Evolutionary conservation across 176 grass and related monocot species (phyloP).

Genomic region (Cenchrus purpureus): DNA sequence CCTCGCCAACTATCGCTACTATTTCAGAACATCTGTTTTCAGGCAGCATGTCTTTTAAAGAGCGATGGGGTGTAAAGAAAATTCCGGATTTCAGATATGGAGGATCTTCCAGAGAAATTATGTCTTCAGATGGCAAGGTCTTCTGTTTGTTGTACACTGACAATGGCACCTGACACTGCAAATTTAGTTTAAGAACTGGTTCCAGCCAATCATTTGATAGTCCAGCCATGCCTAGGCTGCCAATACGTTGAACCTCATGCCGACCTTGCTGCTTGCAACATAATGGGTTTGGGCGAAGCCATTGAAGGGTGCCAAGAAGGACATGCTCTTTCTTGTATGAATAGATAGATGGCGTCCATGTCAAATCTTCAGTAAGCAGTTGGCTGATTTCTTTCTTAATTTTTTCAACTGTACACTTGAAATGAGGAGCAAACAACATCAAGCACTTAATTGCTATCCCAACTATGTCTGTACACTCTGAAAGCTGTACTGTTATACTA

Average conservation of each 20-base stretch:
- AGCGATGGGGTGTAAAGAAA: not conserved
- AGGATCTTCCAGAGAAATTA: not conserved
- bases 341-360: not conserved
- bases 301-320: not conserved
- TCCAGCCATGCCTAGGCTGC: too few species aligned
- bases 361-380: not conserved
- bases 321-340: too few species aligned
- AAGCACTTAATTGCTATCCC: not conserved
- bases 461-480: conserved; percentile 13
- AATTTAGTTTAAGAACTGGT: not conserved
- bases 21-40: not conserved
- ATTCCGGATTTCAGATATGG: not conserved
- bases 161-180: not conserved
- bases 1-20: not conserved
- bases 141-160: not conserved
- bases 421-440: not conserved
- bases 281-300: not conserved
- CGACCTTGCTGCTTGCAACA: not conserved
- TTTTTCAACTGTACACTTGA: not conserved
- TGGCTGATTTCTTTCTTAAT: not conserved
- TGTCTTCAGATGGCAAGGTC: not conserved
- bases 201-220: not conserved
- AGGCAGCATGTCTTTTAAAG: not conserved
- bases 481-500: not conserved
- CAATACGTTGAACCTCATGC: not conserved